Conservation (phyloP, 768 basidiomycete genomes). For the Russula sp. region DNA sequence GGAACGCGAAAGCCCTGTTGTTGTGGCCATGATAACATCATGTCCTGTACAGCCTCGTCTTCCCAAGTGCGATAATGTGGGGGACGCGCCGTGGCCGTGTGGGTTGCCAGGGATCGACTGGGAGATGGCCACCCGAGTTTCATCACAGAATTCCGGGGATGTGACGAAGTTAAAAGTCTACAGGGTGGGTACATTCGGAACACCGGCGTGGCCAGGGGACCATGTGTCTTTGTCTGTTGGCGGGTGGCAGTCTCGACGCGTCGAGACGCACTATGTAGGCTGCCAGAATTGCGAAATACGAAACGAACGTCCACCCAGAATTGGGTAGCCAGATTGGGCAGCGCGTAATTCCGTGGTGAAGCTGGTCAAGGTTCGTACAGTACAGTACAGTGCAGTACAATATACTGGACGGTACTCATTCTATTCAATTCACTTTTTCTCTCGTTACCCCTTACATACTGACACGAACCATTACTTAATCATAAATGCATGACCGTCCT, state of each 20-base stretch:
- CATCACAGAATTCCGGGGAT: neutral
- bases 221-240: neutral
- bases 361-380: too few relatives aligned
- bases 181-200: neutral
- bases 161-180: neutral
- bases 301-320: conserved; percentile 18
- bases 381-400: too few relatives aligned
- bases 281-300: conserved; percentile 11
- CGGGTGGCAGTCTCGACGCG: neutral
- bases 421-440: too few relatives aligned
- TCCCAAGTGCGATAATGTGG: conserved; percentile 6
- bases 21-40: neutral
- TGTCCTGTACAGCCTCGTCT: conserved; percentile 14
- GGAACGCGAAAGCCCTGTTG: neutral
- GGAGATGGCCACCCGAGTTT: neutral
- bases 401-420: too few relatives aligned
- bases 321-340: conserved; percentile 7
- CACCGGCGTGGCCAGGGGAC: neutral
- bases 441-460: too few relatives aligned
- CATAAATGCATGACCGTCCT: too few relatives aligned
- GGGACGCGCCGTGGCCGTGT: neutral
- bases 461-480: too few relatives aligned
- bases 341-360: too few relatives aligned
- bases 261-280: neutral
- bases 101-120: conserved; percentile 2